Base-by-base conservation (phyloP, 1,284 basidiomycete genomes). In the Singerocomus inundabilis region DNA sequence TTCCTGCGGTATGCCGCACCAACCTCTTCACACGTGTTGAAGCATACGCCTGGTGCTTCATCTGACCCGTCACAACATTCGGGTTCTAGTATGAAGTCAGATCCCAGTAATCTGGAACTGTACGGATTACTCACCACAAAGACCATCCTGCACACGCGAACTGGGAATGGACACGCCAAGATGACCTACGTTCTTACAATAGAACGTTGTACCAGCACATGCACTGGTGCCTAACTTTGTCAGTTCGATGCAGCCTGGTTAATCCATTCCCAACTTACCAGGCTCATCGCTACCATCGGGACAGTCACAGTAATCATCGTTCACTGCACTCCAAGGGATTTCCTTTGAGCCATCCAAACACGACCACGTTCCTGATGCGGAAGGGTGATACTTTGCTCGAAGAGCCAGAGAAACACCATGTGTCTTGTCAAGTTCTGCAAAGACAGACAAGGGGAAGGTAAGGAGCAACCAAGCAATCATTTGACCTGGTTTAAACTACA, bases 11-110 rank as follows among this genome's bases (percentile, higher is more conserved):
- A 82, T 39, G 69, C 82, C 52, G 82, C 80, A 1, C 93, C 92
- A 33, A 91, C 77, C 61, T 88, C 81, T 41, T 78, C 79, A 66
- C 96, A 99, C 6, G 72, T 72, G 67, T 98, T 85, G 18, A 80
- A 75, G 65, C 96, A 99, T 11, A 86, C 74, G 5, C 92, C 92
- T 8, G 80, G 66, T 5, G 71, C 74, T 70, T 99, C 96, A 67
- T 99, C 96, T 0, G 92, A 92, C n/a, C 97, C 97, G 64, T 99
- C 96, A 67, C 96, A 99, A 67, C 97, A 99, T 64, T 94, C 85
- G 3, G 82, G 79, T 63, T 99, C 93, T 95, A 61, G 12, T 26
- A 21, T 34, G n/a, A 29, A 18, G 41, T 60, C 34, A 61, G 34
- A 47, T 34, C 21, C 16, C 15, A 12, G n/a, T 3, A 25, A 6